A percentile compares a stretch with the other conserved stretches of the same genome.
These are phyloP conservation scores for Candida sanyaensis DNA, from an alignment of 1,139 yeast genomes.

Conservation along the genomic window DNA sequence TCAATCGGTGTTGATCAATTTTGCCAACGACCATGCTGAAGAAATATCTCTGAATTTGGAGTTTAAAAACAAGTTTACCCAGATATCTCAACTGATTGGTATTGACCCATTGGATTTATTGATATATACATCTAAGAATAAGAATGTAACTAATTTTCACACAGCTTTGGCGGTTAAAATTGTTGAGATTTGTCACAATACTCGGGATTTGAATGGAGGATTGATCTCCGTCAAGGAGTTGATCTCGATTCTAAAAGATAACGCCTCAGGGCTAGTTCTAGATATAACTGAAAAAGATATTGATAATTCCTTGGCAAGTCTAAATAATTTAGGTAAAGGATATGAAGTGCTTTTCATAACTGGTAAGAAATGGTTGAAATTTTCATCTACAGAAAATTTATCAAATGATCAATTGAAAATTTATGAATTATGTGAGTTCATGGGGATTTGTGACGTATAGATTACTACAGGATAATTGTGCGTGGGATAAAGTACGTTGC, in stretches of 20 bases:
- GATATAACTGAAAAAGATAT: constrained; percentile 22
- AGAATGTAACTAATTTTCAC: constrained; percentile 50
- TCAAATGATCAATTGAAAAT: constrained; percentile 66
- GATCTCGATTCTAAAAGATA: constrained; percentile 21
- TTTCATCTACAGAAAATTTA: constrained; percentile 32
- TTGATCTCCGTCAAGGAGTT: constrained; percentile 67
- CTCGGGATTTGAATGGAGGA: constrained; percentile 79
- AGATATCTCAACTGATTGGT: constrained; percentile 76
- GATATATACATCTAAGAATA: constrained; percentile 21
- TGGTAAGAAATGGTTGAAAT: constrained; percentile 43
- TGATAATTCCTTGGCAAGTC: constrained; percentile 19
- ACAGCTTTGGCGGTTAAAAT: constrained; percentile 70
- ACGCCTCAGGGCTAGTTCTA: constrained; percentile 19
- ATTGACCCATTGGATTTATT: constrained; percentile 74
- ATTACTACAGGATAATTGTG: constrained; percentile 66
- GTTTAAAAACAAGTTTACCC: constrained; percentile 69
- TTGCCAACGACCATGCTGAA: constrained; percentile 62
- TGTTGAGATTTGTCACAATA: constrained; percentile 72
- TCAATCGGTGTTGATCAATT: constrained; percentile 57
- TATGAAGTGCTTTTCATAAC: constrained; percentile 35
- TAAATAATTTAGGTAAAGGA: constrained; percentile 37
- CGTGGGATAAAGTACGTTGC: constrained; percentile 69
- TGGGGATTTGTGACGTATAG: constrained; percentile 64
- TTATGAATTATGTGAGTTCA: constrained; percentile 69
- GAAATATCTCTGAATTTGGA: constrained; percentile 67